These are phyloP conservation scores for Aspergillus incahuasiensis DNA, from an alignment of 495 filamentous ascomycete species.

Conservation along the genomic window DNA sequence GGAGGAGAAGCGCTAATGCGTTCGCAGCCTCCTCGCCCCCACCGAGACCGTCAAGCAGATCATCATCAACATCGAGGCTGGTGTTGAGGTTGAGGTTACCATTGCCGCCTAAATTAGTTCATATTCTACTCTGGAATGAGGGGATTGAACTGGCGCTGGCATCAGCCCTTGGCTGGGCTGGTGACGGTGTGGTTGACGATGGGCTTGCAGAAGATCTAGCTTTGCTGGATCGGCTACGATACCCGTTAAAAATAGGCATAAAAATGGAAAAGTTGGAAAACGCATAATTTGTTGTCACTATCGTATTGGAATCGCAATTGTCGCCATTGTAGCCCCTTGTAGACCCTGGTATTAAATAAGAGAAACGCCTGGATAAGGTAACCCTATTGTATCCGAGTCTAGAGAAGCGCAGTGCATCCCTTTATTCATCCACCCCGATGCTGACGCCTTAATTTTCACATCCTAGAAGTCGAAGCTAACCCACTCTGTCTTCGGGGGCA, in stretches of 20 bases:
- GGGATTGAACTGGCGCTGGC: conserved; percentile 3
- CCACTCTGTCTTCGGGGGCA: conserved; percentile 70
- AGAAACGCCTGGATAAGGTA: too few relatives aligned
- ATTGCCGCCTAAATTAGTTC: conserved; percentile 78
- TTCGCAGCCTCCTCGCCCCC: conserved; percentile 78
- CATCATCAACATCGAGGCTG: conserved; percentile 99
- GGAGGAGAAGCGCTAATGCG: background rate
- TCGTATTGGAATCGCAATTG: conserved; percentile 10
- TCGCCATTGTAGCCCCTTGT: background rate
- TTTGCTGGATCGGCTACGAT: conserved; percentile 21
- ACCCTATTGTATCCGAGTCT: background rate
- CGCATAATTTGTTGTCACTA: conserved; percentile 11
- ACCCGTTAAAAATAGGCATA: conserved; percentile 34
- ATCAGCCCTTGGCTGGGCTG: conserved; percentile 17
- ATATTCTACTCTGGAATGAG: conserved; percentile 18
- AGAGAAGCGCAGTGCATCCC: background rate
- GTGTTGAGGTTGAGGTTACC: conserved; percentile 99
- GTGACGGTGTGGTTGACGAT: conserved; percentile 10
- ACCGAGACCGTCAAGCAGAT: conserved; percentile 99
- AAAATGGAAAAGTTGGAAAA: conserved; percentile 39
- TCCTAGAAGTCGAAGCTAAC: conserved; percentile 64
- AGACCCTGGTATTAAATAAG: background rate
- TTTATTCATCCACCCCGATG: background rate
- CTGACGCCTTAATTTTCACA: background rate
- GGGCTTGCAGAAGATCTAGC: conserved; percentile 17